Evolutionary conservation across 257 asterid species (phyloP), one percentile per base, ranked within the genome.

Genomic region (Leonotis leonurus): DNA sequence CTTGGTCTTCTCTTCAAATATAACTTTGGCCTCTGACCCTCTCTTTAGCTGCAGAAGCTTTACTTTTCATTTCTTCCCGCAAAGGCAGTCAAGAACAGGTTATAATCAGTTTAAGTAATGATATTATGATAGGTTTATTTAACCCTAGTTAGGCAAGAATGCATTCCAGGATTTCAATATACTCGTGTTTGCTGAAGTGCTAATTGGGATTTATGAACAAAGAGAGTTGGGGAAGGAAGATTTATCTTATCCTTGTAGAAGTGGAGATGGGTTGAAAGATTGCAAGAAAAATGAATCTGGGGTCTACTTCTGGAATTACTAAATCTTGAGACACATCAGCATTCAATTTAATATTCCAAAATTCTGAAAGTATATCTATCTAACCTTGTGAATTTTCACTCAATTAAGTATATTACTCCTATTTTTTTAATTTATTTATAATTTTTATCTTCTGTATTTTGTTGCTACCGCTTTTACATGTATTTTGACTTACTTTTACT

Each of bases 401-500:
- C n/a, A n/a, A n/a, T n/a, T n/a, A n/a, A n/a, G n/a, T n/a, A n/a
- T n/a, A n/a, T n/a, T n/a, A n/a, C n/a, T n/a, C n/a, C n/a, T n/a
- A n/a, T n/a, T n/a, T n/a, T n/a, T n/a, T n/a, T n/a, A n/a, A n/a
- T n/a, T n/a, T n/a, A n/a, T n/a, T n/a, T n/a, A n/a, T n/a, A n/a
- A n/a, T n/a, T n/a, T n/a, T n/a, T n/a, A n/a, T n/a, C n/a, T 49
- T 40, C 26, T 24, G 37, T 44, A 22, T 43, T 56, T 69, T 10
- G 30, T 6, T 11, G 18, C 8, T 8, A 37, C 45, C 33, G 54
- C 57, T 59, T 70, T 71, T 26, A 24, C 39, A 57, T 53, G 32
- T 49, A 32, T 63, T 46, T 54, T 24, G 56, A 13, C 51, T 24
- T 60, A 46, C 41, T 52, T 48, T 48, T 43, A 45, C 65, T 62